These are phyloP conservation scores for Penicillium taxi DNA, from an alignment of 495 filamentous ascomycete species.

Conservation along the genomic window DNA sequence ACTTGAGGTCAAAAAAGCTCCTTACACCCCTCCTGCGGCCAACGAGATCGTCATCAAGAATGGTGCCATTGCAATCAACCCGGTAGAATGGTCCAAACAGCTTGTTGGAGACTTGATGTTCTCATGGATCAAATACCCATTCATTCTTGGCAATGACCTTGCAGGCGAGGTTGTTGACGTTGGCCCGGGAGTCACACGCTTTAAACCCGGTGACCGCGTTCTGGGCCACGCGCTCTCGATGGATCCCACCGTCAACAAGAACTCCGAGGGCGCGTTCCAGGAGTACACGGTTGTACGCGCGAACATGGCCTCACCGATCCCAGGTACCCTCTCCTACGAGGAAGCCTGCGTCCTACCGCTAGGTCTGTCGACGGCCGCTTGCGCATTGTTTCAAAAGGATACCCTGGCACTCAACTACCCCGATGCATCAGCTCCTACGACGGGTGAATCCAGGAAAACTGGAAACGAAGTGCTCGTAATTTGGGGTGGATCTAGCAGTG, in stretches of 20 bases:
- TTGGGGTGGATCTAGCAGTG: conserved; percentile 46
- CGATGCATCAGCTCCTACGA: no score
- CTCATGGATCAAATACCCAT: conserved; percentile 34
- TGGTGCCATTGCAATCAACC: conserved; percentile 37
- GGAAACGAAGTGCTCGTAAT: conserved; percentile 29
- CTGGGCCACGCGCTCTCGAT: conserved; percentile 5
- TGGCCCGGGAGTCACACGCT: conserved; percentile 24
- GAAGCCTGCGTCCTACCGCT: conserved; percentile 41
- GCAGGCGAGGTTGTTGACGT: conserved; percentile 47
- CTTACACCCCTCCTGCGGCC: background rate
- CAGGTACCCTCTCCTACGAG: conserved; percentile 24
- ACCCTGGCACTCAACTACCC: conserved; percentile 36
- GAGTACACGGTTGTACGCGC: conserved; percentile 28
- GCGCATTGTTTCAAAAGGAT: conserved; percentile 43
- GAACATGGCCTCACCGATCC: conserved; percentile 15
- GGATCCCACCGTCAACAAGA: background rate
- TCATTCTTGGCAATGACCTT: conserved; percentile 47
- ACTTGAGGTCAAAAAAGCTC: background rate
- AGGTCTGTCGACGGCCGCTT: conserved; percentile 43
- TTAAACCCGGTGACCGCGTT: conserved; percentile 19
- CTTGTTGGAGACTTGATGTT: conserved; percentile 11
- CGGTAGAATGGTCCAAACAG: conserved; percentile 43
- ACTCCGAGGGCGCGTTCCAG: conserved; percentile 23
- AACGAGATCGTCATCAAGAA: conserved; percentile 34
- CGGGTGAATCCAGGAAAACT: conserved; percentile 13